These are phyloP conservation scores for Bipolaris zeicola DNA, from an alignment of 2,329 filamentous ascomycete genomes.

Conservation along the genomic window DNA sequence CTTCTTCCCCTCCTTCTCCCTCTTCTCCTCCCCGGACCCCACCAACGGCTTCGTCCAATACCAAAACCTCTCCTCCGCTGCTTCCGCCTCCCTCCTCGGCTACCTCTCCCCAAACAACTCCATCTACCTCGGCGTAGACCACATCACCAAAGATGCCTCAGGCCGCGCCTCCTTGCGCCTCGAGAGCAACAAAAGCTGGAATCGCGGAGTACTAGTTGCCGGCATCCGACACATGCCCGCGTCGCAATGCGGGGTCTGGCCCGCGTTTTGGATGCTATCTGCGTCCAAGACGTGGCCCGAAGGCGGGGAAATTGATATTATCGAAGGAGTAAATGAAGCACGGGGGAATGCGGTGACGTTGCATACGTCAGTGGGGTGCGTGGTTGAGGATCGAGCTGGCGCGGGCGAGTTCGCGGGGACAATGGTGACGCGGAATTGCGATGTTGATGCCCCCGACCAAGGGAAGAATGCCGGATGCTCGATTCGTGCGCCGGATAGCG, in stretches of 20 bases:
- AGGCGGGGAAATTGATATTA: slow-evolving; percentile 45
- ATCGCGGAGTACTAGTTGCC: slow-evolving; percentile 39
- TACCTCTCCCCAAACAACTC: slow-evolving; percentile 26
- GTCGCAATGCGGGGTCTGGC: slow-evolving; percentile 40
- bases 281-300: slow-evolving; percentile 39
- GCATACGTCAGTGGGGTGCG: slow-evolving; percentile 38
- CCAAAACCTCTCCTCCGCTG: slow-evolving; percentile 21
- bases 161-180: slow-evolving; percentile 41
- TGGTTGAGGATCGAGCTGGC: slow-evolving; percentile 22
- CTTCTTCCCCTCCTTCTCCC: slow-evolving; percentile 42
- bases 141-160: slow-evolving; percentile 31
- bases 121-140: slow-evolving; percentile 52
- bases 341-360: slow-evolving; percentile 37
- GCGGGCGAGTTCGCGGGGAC: slow-evolving; percentile 49
- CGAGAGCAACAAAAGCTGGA: slow-evolving; percentile 39
- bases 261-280: slow-evolving; percentile 42
- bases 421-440: slow-evolving; percentile 55
- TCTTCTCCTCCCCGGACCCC: slow-evolving; percentile 37
- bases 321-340: slow-evolving; percentile 45
- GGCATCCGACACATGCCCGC: slow-evolving; percentile 47
- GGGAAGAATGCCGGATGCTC: slow-evolving; percentile 44
- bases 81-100: slow-evolving; percentile 21
- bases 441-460: slow-evolving; percentile 41
- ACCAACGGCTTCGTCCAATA: slow-evolving; percentile 43
- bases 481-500: slow-evolving; percentile 11